A percentile compares a stretch with the other conserved stretches of the same genome.
These are phyloP conservation scores for Austroboletus eburneus DNA, from an alignment of 768 basidiomycete genomes.

Conservation along the genomic window DNA sequence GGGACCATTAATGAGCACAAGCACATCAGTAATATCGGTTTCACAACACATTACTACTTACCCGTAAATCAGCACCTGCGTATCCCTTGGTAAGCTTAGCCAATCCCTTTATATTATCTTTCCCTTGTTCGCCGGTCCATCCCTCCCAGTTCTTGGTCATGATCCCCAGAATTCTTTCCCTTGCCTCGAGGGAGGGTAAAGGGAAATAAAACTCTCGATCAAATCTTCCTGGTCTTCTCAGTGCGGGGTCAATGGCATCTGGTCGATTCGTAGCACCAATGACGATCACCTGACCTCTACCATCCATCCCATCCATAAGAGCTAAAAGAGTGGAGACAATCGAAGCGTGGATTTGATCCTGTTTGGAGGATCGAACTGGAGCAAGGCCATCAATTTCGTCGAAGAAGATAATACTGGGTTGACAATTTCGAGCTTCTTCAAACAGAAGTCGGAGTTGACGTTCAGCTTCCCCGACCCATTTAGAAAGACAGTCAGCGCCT, in stretches of 20 bases:
- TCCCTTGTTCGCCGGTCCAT: slow-evolving; percentile 55
- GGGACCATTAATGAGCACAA: not conserved
- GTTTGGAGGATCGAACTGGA: slow-evolving; percentile 96
- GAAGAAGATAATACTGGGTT: slow-evolving; percentile 98
- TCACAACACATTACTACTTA: slow-evolving; percentile 34
- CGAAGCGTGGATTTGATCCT: slow-evolving; percentile 97
- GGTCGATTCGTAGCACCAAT: slow-evolving; percentile 98
- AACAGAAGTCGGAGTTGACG: slow-evolving; percentile 92
- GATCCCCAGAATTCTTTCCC: slow-evolving; percentile 85
- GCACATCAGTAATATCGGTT: slow-evolving; percentile 1
- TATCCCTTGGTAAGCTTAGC: slow-evolving; percentile 95
- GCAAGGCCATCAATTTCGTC: slow-evolving; percentile 99
- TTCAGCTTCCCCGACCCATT: slow-evolving; percentile 99
- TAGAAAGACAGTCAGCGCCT: slow-evolving; percentile 95
- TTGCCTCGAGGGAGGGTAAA: slow-evolving; percentile 75
- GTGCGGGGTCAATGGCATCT: slow-evolving; percentile 95
- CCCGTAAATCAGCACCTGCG: slow-evolving; percentile 94
- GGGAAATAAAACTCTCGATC: slow-evolving; percentile 99
- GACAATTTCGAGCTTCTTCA: slow-evolving; percentile 88
- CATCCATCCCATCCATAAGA: slow-evolving; percentile 99
- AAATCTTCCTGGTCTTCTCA: slow-evolving; percentile 91
- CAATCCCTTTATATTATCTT: slow-evolving; percentile 55
- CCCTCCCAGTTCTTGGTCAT: slow-evolving; percentile 90
- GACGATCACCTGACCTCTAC: slow-evolving; percentile 93
- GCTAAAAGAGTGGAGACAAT: slow-evolving; percentile 95